A percentile compares a stretch with the other conserved stretches of the same genome.
phyloP scores from a whole-genome alignment of 208 protist genomes.

The Trypanosoma avium region DNA sequence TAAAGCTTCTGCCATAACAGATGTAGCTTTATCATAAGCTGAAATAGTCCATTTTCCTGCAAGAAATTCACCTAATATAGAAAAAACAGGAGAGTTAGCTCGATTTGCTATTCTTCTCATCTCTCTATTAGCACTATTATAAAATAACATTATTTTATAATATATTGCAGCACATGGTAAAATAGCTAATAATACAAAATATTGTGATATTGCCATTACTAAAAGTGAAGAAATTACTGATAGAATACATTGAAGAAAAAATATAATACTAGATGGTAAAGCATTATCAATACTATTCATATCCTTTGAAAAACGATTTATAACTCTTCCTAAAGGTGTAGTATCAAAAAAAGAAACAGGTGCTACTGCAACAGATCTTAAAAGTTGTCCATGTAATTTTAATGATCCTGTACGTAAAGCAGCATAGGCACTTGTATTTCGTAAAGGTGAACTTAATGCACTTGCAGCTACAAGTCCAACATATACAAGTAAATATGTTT shows the following conservation, averaged over 20 bases:
- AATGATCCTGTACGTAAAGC: constrained; percentile 36
- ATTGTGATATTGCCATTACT: constrained; percentile 48
- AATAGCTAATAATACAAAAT: constrained; percentile 45
- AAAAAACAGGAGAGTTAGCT: constrained; percentile 91
- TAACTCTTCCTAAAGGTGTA: constrained; percentile 92
- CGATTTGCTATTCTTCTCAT: constrained; percentile 87
- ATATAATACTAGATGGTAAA: constrained; percentile 55
- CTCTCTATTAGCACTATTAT: constrained; percentile 81
- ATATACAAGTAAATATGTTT: constrained; percentile 54
- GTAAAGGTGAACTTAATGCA: constrained; percentile 41
- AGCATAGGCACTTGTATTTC: constrained; percentile 32
- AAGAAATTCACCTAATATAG: constrained; percentile 91
- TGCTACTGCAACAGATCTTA: constrained; percentile 48
- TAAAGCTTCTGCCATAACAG: constrained; percentile 37
- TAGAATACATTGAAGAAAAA: constrained; percentile 59
- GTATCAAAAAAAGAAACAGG: constrained; percentile 94
- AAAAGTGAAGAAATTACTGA: constrained; percentile 51
- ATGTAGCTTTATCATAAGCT: constrained; percentile 47
- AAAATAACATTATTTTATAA: constrained; percentile 91
- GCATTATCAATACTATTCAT: constrained; percentile 72
- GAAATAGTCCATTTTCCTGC: constrained; percentile 84
- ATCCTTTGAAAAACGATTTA: constrained; percentile 96
- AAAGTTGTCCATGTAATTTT: constrained; percentile 51
- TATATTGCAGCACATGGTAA: constrained; percentile 49
- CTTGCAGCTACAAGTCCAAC: constrained; percentile 33